These are phyloP conservation scores for Xylariomycetidae sp. DNA, from an alignment of 2,329 filamentous ascomycete genomes.

Conservation along the genomic window DNA sequence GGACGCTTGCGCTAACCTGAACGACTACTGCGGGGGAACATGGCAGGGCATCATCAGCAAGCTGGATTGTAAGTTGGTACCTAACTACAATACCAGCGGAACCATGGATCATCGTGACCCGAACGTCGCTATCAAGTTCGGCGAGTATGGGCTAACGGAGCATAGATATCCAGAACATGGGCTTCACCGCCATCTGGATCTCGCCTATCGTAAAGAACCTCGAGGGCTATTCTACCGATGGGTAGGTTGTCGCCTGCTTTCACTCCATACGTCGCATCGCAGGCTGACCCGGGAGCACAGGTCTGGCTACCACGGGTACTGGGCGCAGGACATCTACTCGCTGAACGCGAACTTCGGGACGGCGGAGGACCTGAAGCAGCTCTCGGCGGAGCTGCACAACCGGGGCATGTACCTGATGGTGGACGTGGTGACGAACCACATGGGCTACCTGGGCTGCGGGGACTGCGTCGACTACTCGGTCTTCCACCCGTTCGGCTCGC, in stretches of 20 bases:
- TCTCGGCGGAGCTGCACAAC: conserved; percentile 44
- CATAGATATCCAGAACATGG: conserved; percentile 39
- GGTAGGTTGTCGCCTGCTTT: conserved; percentile 14
- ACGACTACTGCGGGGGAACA: conserved; percentile 43
- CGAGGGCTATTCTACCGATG: conserved; percentile 33
- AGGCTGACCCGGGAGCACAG: conserved; percentile 13
- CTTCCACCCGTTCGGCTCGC: conserved; percentile 48
- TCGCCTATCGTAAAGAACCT: conserved; percentile 38
- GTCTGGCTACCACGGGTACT: conserved; percentile 42
- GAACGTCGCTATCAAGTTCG: no score
- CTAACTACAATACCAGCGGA: no score
- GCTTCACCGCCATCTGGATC: conserved; percentile 39
- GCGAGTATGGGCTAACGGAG: no score
- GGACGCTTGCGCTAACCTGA: conserved; percentile 18
- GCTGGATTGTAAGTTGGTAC: conserved; percentile 34
- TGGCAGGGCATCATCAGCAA: conserved; percentile 42
- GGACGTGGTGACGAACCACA: conserved; percentile 53
- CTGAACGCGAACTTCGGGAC: conserved; percentile 60
- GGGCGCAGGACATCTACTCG: conserved; percentile 44
- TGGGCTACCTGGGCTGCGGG: conserved; percentile 43
- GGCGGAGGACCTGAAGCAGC: conserved; percentile 41
- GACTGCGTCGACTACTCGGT: conserved; percentile 45
- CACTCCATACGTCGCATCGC: neutral
- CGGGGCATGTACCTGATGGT: conserved; percentile 57
- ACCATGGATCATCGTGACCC: no score